These are phyloP conservation scores for Arthrobotrys iridis DNA, from an alignment of 2,329 filamentous ascomycete species.

Conservation along the genomic window DNA sequence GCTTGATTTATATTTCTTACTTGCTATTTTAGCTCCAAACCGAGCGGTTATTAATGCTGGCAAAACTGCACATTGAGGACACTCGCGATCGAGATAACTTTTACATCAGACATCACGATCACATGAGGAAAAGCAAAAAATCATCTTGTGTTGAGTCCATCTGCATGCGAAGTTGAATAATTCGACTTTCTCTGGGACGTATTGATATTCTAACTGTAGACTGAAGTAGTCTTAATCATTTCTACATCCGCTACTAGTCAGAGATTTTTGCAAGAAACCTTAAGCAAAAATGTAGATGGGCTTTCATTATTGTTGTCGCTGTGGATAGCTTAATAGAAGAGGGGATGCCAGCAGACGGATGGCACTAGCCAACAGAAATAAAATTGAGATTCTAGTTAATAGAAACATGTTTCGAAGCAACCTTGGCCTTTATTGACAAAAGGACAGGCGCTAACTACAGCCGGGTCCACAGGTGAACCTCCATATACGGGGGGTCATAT, in stretches of 20 bases:
- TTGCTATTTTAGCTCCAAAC: neutral
- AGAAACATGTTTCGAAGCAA: too few relatives aligned
- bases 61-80: neutral
- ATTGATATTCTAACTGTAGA: neutral
- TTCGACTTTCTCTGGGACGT: neutral
- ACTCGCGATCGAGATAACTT: neutral
- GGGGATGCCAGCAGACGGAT: too few relatives aligned
- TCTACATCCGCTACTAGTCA: neutral
- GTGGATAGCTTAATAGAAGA: neutral
- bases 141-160: neutral
- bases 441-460: too few relatives aligned
- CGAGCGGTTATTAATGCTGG: neutral
- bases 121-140: neutral
- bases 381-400: too few relatives aligned
- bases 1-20: neutral
- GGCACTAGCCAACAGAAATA: too few relatives aligned
- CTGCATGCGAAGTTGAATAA: neutral
- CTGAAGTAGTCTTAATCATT: neutral
- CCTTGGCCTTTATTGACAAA: too few relatives aligned
- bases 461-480: too few relatives aligned
- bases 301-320: neutral
- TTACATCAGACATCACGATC: neutral
- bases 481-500: too few relatives aligned
- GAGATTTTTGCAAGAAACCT: neutral
- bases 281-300: neutral